Conservation (phyloP, 768 basidiomycete species). For the Candolleomyces aberdarensis region DNA sequence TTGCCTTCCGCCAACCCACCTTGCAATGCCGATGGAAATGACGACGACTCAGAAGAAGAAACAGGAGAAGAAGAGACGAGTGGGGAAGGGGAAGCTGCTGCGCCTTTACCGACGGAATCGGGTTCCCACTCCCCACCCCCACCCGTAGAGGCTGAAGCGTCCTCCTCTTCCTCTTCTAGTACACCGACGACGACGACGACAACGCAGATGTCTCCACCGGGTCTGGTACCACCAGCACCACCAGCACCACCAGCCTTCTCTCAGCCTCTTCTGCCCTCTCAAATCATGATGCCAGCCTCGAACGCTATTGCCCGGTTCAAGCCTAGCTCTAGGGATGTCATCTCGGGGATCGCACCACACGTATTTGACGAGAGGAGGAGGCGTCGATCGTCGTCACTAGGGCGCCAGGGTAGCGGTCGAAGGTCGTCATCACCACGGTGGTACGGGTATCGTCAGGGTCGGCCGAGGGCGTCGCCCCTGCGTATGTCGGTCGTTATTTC, state of each 20-base stretch:
- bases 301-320: slow-evolving; percentile 32
- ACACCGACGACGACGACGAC: too few relatives aligned
- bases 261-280: not conserved
- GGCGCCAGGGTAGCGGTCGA: not conserved
- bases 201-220: not conserved
- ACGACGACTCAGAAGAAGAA: too few relatives aligned
- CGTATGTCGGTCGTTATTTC: not conserved
- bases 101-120: too few relatives aligned
- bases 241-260: not conserved
- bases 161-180: too few relatives aligned
- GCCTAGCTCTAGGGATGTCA: slow-evolving; percentile 38
- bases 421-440: not conserved
- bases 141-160: too few relatives aligned
- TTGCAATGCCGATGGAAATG: too few relatives aligned
- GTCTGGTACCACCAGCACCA: not conserved
- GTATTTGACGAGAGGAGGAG: slow-evolving; percentile 36
- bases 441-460: not conserved
- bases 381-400: not conserved
- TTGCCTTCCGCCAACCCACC: too few relatives aligned
- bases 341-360: slow-evolving; percentile 44
- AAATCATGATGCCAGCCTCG: not conserved
- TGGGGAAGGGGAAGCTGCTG: too few relatives aligned
- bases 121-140: too few relatives aligned
- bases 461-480: not conserved
- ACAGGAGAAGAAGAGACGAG: too few relatives aligned